Evolutionary conservation across 306 rosid species (phyloP).

Genomic region (Pyrus pyrifolia): DNA sequence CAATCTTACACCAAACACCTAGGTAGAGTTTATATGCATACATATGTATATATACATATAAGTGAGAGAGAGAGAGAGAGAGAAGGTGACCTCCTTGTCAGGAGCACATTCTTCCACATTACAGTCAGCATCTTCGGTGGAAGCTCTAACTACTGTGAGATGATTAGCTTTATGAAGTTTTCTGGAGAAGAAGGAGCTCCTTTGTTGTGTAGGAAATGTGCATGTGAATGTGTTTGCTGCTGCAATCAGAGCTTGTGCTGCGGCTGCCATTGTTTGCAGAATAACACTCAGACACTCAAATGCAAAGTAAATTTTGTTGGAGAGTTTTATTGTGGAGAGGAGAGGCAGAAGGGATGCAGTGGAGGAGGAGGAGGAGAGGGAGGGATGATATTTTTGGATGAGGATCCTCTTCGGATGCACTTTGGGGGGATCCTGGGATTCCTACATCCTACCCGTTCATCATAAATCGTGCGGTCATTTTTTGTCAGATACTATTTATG

Average conservation of each 20-base stretch:
- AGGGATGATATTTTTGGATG: not conserved
- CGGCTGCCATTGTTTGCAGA: constrained; percentile 36
- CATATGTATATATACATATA: too few species aligned
- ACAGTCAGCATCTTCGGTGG: constrained; percentile 69
- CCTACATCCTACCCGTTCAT: too few species aligned
- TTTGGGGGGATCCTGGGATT: too few species aligned
- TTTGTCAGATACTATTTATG: too few species aligned
- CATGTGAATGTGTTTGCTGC: constrained; percentile 54
- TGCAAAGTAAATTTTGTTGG: not conserved
- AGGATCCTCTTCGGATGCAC: too few species aligned
- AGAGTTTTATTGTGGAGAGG: not conserved
- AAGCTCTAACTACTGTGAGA: constrained; percentile 51
- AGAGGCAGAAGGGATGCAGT: not conserved
- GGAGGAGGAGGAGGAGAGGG: not conserved
- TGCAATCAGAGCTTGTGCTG: constrained; percentile 64
- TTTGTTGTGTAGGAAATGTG: constrained; percentile 34
- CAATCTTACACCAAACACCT: not conserved
- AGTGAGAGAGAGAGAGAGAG: not conserved
- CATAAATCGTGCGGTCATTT: too few species aligned
- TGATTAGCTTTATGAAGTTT: constrained; percentile 27
- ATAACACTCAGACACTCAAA: not conserved
- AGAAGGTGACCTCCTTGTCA: constrained; percentile 64
- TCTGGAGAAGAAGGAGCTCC: constrained; percentile 26
- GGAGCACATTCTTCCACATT: constrained; percentile 92
- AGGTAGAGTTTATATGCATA: not conserved